phyloP scores from a whole-genome alignment of 768 basidiomycete genomes.

The Daedaleopsis nitida region DNA sequence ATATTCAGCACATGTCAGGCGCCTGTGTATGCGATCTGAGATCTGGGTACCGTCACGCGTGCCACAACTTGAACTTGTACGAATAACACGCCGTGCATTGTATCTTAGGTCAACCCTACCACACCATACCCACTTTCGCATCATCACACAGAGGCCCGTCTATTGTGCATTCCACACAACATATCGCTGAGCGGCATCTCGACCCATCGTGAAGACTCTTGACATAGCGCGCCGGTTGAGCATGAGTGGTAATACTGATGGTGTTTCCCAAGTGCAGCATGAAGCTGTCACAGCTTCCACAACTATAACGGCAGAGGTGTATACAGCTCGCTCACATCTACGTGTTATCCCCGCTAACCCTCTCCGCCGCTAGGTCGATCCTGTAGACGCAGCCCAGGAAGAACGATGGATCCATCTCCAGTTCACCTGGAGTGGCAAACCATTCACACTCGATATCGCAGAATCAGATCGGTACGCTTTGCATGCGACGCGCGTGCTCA shows the following conservation, averaged over 20 bases:
- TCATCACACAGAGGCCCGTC: not conserved
- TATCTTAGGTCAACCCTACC: not conserved
- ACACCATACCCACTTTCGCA: not conserved
- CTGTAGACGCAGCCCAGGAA: not conserved
- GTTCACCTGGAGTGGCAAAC: conserved; percentile 74
- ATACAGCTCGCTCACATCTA: not conserved
- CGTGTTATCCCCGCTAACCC: not conserved
- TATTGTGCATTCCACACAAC: not conserved
- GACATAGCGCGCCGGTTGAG: not conserved
- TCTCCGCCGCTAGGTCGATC: not conserved
- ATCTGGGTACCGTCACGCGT: conserved; percentile 2
- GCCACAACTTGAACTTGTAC: conserved; percentile 1
- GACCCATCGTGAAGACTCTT: no score
- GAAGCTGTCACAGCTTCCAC: not conserved
- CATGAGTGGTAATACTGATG: not conserved
- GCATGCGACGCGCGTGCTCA: not conserved
- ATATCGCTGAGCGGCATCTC: not conserved
- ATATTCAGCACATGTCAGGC: not conserved
- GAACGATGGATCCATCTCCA: conserved; percentile 60
- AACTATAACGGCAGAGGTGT: conserved; percentile 1
- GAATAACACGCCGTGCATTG: not conserved
- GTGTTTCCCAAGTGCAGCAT: not conserved
- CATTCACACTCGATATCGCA: conserved; percentile 65
- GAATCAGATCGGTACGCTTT: conserved; percentile 72
- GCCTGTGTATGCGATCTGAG: conserved; percentile 5